phyloP scores from a whole-genome alignment of 192 early-diverging fungal genomes.

The Backusella tarrabulga region DNA sequence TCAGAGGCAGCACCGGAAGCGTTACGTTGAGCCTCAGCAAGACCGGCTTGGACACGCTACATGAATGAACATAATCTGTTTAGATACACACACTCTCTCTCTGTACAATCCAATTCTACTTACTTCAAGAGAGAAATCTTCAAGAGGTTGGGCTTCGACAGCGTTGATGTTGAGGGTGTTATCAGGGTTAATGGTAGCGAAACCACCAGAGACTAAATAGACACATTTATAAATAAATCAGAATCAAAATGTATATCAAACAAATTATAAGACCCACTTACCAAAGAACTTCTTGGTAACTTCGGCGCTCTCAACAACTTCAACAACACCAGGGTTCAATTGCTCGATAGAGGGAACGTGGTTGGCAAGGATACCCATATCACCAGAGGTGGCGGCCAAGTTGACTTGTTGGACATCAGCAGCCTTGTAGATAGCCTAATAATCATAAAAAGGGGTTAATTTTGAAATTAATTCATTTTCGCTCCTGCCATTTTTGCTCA shows the following conservation, averaged over 20 bases:
- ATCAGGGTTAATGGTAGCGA: slow-evolving; percentile 96
- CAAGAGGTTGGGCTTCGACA: slow-evolving; percentile 87
- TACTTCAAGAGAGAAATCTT: slow-evolving; percentile 84
- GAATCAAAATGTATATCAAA: too few species aligned
- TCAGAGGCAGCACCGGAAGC: slow-evolving; percentile 63
- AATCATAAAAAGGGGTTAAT: neutral
- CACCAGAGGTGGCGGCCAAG: slow-evolving; percentile 86
- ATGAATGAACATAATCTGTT: neutral
- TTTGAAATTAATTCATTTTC: neutral
- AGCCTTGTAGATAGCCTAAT: slow-evolving; percentile 70
- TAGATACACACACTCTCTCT: neutral
- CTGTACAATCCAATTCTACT: neutral
- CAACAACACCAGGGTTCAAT: slow-evolving; percentile 87
- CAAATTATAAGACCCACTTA: slow-evolving; percentile 32
- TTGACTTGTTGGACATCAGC: slow-evolving; percentile 88
- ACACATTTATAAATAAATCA: too few species aligned
- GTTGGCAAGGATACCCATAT: slow-evolving; percentile 97
- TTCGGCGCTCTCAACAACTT: slow-evolving; percentile 70
- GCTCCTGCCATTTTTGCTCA: neutral
- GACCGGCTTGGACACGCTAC: slow-evolving; percentile 66
- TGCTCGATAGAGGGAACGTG: slow-evolving; percentile 97
- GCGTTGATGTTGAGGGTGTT: slow-evolving; percentile 97
- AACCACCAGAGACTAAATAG: slow-evolving; percentile 84
- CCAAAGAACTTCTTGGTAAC: slow-evolving; percentile 91
- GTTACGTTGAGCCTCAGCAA: slow-evolving; percentile 81